phyloP scores from a whole-genome alignment of 148 eudicot genomes.

The Persicaria tinctoria region DNA sequence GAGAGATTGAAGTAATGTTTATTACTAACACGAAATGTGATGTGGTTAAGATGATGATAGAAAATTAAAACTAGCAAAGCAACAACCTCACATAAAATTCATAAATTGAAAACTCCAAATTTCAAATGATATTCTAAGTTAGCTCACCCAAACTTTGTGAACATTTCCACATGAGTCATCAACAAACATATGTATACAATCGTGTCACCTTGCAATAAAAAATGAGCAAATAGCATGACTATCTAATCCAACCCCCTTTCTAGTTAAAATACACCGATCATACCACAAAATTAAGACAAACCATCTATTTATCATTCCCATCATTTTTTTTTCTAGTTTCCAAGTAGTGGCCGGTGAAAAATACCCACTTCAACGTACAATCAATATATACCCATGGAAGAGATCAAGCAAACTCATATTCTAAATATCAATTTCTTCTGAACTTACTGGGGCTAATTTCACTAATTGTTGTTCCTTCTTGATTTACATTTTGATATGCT shows the following conservation, averaged over 20 bases:
- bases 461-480: not conserved
- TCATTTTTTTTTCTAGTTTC: not conserved
- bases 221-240: not conserved
- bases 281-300: not conserved
- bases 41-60: too few species aligned
- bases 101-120: too few species aligned
- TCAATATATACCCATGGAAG: too few species aligned
- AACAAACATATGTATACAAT: not conserved
- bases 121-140: too few species aligned
- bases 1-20: too few species aligned
- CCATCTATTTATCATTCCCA: not conserved
- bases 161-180: not conserved
- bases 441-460: not conserved
- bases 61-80: too few species aligned
- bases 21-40: too few species aligned
- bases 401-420: not conserved
- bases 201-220: not conserved
- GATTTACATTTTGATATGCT: not conserved
- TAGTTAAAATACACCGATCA: not conserved
- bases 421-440: not conserved
- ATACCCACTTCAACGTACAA: not conserved
- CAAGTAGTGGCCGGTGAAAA: not conserved
- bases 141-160: too few species aligned
- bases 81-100: too few species aligned
- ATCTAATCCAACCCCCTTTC: slow-evolving; percentile 2